These are phyloP conservation scores for Candida saitoana DNA, from an alignment of 805 yeast species.

Conservation along the genomic window DNA sequence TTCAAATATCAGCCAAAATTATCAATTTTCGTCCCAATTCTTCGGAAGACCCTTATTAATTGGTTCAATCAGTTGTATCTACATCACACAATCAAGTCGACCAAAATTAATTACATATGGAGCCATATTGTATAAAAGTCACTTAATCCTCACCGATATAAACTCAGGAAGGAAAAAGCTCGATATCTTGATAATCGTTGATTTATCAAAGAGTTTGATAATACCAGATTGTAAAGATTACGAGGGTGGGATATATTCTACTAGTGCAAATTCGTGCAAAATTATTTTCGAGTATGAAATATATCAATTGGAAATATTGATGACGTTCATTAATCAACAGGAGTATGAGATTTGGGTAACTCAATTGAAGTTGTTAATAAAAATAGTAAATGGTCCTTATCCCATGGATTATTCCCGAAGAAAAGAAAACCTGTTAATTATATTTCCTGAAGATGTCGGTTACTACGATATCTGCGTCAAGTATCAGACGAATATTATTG, in stretches of 20 bases:
- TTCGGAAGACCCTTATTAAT: slow-evolving; percentile 43
- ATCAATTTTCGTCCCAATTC: slow-evolving; percentile 30
- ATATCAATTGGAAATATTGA: slow-evolving; percentile 42
- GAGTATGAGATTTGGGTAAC: slow-evolving; percentile 45
- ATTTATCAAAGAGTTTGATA: slow-evolving; percentile 35
- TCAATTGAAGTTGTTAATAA: slow-evolving; percentile 16
- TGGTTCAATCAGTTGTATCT: slow-evolving; percentile 41
- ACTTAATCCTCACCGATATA: slow-evolving; percentile 36
- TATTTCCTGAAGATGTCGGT: slow-evolving; percentile 13
- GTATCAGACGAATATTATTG: background rate
- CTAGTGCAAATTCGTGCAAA: slow-evolving; percentile 34
- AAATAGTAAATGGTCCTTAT: slow-evolving; percentile 25
- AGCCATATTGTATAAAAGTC: slow-evolving; percentile 47
- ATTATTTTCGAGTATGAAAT: slow-evolving; percentile 43
- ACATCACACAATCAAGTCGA: slow-evolving; percentile 26
- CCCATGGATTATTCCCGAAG: slow-evolving; percentile 14
- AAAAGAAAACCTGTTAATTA: slow-evolving; percentile 7
- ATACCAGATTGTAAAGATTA: slow-evolving; percentile 18
- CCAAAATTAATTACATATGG: slow-evolving; percentile 19
- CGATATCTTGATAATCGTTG: slow-evolving; percentile 45
- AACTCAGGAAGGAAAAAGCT: slow-evolving; percentile 15
- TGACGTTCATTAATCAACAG: slow-evolving; percentile 23
- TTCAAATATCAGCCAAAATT: slow-evolving; percentile 6
- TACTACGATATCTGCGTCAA: slow-evolving; percentile 17
- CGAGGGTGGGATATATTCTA: slow-evolving; percentile 28